phyloP scores from a whole-genome alignment of 495 filamentous ascomycete species.

The Hypomontagnella submonticulosa region DNA sequence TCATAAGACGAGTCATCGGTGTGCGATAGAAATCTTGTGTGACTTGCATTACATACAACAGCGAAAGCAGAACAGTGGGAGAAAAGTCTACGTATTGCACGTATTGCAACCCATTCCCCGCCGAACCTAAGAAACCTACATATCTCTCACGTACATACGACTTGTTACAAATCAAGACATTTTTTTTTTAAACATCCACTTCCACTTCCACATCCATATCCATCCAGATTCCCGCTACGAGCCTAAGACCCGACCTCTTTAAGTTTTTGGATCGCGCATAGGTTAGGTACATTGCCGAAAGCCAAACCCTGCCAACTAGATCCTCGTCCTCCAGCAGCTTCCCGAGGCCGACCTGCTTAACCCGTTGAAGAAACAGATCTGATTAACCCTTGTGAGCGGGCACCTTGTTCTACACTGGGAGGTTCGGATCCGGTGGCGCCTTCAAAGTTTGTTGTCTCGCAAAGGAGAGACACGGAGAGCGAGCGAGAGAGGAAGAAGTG shows the following conservation, averaged over 20 bases:
- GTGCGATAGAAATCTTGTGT: slow-evolving; percentile 37
- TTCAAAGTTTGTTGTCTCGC: slow-evolving; percentile 31
- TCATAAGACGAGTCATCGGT: slow-evolving; percentile 25
- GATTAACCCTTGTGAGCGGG: slow-evolving; percentile 10
- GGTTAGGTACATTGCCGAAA: slow-evolving; percentile 34
- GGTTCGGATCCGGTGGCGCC: slow-evolving; percentile 26
- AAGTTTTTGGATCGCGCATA: slow-evolving; percentile 25
- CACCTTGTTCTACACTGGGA: slow-evolving; percentile 7
- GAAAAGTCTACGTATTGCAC: slow-evolving; percentile 25
- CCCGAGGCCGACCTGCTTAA: slow-evolving; percentile 14
- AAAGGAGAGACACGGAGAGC: slow-evolving; percentile 21
- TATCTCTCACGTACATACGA: slow-evolving; percentile 22
- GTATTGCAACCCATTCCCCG: slow-evolving; percentile 24
- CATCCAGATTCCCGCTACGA: slow-evolving; percentile 10
- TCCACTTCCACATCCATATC: slow-evolving; percentile 6
- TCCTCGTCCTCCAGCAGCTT: slow-evolving; percentile 24
- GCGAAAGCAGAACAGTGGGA: slow-evolving; percentile 32
- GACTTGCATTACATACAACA: slow-evolving; percentile 41
- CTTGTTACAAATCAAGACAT: slow-evolving; percentile 33
- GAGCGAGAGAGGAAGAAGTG: neutral
- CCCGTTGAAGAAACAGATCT: slow-evolving; percentile 5
- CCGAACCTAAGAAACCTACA: slow-evolving; percentile 11
- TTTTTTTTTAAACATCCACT: slow-evolving; percentile 1
- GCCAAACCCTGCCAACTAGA: slow-evolving; percentile 21
- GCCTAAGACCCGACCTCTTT: slow-evolving; percentile 5